Evolutionary conservation across 2,329 filamentous ascomycete genomes (phyloP).

Genomic region (Aspergillus sergii): DNA sequence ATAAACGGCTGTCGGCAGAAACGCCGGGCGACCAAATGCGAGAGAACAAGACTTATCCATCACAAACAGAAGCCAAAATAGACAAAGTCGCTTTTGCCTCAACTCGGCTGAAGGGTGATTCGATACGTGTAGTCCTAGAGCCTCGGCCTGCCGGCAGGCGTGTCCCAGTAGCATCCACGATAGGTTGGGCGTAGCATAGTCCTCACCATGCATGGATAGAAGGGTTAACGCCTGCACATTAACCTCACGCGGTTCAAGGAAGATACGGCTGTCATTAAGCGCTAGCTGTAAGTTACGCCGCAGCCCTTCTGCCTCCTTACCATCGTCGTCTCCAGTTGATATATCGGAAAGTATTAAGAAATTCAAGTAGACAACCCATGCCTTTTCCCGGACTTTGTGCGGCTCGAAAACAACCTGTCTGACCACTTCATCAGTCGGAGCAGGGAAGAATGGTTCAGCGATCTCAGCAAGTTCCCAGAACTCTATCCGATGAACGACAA

Average conservation of each 20-base stretch:
- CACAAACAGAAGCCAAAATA: constrained; percentile 19
- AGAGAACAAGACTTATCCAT: constrained; percentile 20
- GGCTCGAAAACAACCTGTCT: constrained; percentile 18
- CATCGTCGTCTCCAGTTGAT: neutral
- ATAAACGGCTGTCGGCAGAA: constrained; percentile 14
- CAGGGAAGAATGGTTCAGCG: neutral
- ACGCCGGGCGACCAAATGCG: constrained; percentile 19
- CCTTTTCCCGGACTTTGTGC: constrained; percentile 13
- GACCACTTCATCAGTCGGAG: constrained; percentile 1
- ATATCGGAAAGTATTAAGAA: constrained; percentile 14
- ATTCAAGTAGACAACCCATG: constrained; percentile 21
- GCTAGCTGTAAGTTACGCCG: constrained; percentile 16
- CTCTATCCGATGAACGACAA: neutral
- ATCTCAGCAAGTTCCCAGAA: neutral
- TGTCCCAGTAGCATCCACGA: constrained; percentile 21
- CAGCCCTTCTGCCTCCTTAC: neutral
- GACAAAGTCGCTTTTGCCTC: constrained; percentile 11
- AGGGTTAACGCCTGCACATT: constrained; percentile 15
- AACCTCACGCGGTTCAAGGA: constrained; percentile 15
- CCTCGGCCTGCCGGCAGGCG: constrained; percentile 20
- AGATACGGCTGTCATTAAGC: constrained; percentile 16
- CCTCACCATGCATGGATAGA: constrained; percentile 19
- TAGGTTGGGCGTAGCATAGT: constrained; percentile 18
- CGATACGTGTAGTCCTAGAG: constrained; percentile 10
- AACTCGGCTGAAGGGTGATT: neutral